Evolutionary conservation across 2,329 filamentous ascomycete genomes (phyloP).

Genomic region (Fusarium lateritium): DNA sequence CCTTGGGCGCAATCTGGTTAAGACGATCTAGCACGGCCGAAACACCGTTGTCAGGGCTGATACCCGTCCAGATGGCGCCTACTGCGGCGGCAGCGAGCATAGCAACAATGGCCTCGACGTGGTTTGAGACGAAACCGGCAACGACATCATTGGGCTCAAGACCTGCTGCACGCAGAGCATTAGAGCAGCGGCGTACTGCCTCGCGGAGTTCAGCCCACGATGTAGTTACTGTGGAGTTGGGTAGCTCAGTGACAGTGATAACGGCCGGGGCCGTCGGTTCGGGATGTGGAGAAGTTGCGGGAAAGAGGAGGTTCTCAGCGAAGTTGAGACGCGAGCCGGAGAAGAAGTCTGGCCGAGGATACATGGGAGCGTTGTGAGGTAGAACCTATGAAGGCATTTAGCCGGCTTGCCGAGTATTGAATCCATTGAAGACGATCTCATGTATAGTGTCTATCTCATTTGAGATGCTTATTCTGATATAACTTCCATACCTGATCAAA

Average conservation of each 20-base stretch:
- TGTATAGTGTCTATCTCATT: constrained; percentile 18
- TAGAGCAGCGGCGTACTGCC: constrained; percentile 80
- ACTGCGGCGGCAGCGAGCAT: constrained; percentile 88
- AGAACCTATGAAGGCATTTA: constrained; percentile 70
- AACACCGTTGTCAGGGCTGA: constrained; percentile 93
- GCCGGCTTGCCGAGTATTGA: constrained; percentile 9
- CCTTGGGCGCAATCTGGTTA: constrained; percentile 84
- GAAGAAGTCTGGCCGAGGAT: constrained; percentile 91
- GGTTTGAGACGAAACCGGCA: constrained; percentile 89
- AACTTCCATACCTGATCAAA: constrained; percentile 69
- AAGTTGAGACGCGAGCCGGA: constrained; percentile 86
- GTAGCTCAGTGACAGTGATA: constrained; percentile 84
- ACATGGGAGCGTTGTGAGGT: constrained; percentile 78
- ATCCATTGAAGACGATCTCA: neutral
- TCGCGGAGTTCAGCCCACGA: constrained; percentile 88
- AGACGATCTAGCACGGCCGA: constrained; percentile 91
- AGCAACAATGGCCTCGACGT: constrained; percentile 87
- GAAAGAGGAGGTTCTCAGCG: constrained; percentile 93
- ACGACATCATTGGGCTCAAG: constrained; percentile 71
- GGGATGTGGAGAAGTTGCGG: constrained; percentile 59
- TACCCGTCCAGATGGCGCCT: constrained; percentile 92
- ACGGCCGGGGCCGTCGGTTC: constrained; percentile 77
- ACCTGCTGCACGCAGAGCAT: constrained; percentile 76
- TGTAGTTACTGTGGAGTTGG: constrained; percentile 67
- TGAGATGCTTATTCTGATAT: constrained; percentile 1